Base-by-base conservation (phyloP, 768 basidiomycete genomes). In the Lanmaoa pseudosensibilis region DNA sequence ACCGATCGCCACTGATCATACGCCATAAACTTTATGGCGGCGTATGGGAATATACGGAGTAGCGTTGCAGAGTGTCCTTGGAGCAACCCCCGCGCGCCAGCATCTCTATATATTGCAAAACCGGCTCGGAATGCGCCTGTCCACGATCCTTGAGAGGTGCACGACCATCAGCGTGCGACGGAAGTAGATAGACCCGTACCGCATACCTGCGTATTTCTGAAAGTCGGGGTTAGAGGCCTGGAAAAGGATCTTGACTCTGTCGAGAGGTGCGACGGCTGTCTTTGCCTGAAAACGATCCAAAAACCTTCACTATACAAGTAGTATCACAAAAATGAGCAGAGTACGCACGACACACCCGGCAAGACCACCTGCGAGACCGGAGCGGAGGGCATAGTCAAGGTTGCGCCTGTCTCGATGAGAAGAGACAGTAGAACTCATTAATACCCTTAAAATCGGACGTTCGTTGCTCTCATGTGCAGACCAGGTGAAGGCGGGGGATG, bases 231-330 rank as follows among this genome's bases (percentile, higher is more conserved):
- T 97, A 8, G 92, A 92, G 1, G 97, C 93, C 72, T 99, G 96
- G 69, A 98, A 97, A 47, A 99, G 86, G 65, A 99, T 99, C 77
- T 99, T 99, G 64, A 99, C 95, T 69, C 97, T 81, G 72, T 99
- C 97, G 47, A 99, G 81, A 4, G 97, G 97, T 19, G 97, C 97
- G 43, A 97, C 92, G 33, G 87, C 88, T 13, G 94, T 93, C 75
- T 96, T 96, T 47, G 94, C 94, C 95, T 96, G 61, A 8, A 39
- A 41, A 30, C 11, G 18, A 45, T 25, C 13, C 57, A 38, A 65
- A 59, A 46, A 49, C 37, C 9, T 32, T 60, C 4, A 38, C 46
- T 39, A 59, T 34, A 53, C 58, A 25, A 48, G 54, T 23, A 50
- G 16, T 5, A 25, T 2, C 25, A 25, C 16, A 11, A 40, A 34